These are phyloP conservation scores for Macrolepiota fuliginosa DNA, from an alignment of 768 basidiomycete species.

Conservation along the genomic window DNA sequence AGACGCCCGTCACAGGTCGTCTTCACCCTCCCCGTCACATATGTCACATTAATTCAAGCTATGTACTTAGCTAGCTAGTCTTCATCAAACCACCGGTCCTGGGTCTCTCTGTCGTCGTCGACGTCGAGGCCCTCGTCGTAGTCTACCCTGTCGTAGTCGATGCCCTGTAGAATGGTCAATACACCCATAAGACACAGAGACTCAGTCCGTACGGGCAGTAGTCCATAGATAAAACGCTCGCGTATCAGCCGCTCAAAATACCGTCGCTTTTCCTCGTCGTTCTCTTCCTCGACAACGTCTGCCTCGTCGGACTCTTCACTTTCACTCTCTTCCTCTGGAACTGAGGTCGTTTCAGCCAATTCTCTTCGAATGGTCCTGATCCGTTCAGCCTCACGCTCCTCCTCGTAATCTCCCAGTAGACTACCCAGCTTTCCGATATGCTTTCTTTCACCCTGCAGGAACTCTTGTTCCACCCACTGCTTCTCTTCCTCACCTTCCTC, in stretches of 20 bases:
- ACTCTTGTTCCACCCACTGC: constrained; percentile 62
- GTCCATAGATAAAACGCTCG: constrained; percentile 74
- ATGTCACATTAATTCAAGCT: background rate
- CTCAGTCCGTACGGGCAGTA: constrained; percentile 55
- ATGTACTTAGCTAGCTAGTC: constrained; percentile 57
- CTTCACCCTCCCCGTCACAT: background rate
- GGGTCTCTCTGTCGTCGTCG: constrained; percentile 55
- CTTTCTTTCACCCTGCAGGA: constrained; percentile 53
- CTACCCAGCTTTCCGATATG: constrained; percentile 69
- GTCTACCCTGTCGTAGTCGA: constrained; percentile 70
- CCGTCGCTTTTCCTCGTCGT: constrained; percentile 45
- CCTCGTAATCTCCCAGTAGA: constrained; percentile 71
- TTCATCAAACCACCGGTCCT: constrained; percentile 76
- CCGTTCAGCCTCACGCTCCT: constrained; percentile 71
- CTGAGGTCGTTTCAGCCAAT: constrained; percentile 38
- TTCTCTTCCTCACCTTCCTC: constrained; percentile 65
- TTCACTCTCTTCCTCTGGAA: constrained; percentile 62
- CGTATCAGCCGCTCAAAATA: constrained; percentile 60
- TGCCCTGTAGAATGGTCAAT: constrained; percentile 38
- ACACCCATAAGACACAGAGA: background rate
- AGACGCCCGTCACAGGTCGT: constrained; percentile 13
- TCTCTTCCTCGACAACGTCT: constrained; percentile 33
- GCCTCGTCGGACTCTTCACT: constrained; percentile 24
- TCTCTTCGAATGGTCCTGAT: constrained; percentile 43
- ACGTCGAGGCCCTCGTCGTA: constrained; percentile 72